These are phyloP conservation scores for Rutidosis leptorrhynchoides DNA, from an alignment of 129 eudicot species.

Conservation along the genomic window DNA sequence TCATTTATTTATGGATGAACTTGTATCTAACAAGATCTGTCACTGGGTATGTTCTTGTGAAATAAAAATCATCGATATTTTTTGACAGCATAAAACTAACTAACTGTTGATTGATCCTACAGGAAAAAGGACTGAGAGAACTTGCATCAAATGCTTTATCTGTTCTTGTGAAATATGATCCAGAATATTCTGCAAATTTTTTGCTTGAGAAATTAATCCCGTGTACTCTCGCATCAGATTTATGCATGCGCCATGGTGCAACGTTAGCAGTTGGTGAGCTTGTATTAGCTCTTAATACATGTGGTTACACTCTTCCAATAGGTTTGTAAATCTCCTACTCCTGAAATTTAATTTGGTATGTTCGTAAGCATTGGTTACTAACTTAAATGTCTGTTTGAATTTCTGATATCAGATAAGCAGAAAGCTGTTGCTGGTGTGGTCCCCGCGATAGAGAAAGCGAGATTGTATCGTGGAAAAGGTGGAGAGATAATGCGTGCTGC, in stretches of 20 bases:
- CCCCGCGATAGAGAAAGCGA: conserved; percentile 95
- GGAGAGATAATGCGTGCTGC: conserved; percentile 98
- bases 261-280: conserved; percentile 87
- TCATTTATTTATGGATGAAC: conserved; percentile 85
- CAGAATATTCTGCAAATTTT: conserved; percentile 70
- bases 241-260: conserved; percentile 99
- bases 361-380: neutral
- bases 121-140: conserved; percentile 95
- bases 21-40: conserved; percentile 71
- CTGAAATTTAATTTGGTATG: neutral
- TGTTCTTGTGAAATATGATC: conserved; percentile 71
- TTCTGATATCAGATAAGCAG: conserved; percentile 61
- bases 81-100: conserved; percentile 13
- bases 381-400: conserved; percentile 9
- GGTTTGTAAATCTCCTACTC: conserved; percentile 34
- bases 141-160: conserved; percentile 90
- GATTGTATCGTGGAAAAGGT: conserved; percentile 95
- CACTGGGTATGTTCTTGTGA: conserved; percentile 79
- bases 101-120: conserved; percentile 24
- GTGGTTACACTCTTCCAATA: conserved; percentile 49
- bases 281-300: conserved; percentile 70
- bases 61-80: neutral
- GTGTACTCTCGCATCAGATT: conserved; percentile 81
- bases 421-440: conserved; percentile 69
- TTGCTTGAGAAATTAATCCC: conserved; percentile 81